Evolutionary conservation across 2,329 filamentous ascomycete species (phyloP).

Genomic region (Colletotrichum shisoi): DNA sequence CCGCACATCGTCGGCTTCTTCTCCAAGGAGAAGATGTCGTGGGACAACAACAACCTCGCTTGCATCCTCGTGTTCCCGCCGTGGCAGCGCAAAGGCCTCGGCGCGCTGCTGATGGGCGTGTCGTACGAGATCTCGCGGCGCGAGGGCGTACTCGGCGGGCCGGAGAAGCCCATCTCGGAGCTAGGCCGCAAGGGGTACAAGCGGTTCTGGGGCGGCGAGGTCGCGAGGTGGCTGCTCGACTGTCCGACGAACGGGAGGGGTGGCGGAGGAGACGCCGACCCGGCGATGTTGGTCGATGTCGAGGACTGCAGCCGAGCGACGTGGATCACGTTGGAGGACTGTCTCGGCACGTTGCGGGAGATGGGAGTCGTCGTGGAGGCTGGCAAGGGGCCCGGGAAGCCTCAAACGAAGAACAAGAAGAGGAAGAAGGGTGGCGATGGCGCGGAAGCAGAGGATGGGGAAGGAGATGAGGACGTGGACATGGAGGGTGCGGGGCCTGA

Average conservation of each 20-base stretch:
- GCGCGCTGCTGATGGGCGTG: slow-evolving; percentile 87
- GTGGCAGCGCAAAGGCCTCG: slow-evolving; percentile 90
- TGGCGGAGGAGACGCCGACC: not conserved
- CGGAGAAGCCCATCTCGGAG: slow-evolving; percentile 91
- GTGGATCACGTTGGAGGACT: slow-evolving; percentile 86
- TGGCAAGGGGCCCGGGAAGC: slow-evolving; percentile 56
- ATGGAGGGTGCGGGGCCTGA: slow-evolving; percentile 43
- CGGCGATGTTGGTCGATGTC: slow-evolving; percentile 65
- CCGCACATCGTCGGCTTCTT: slow-evolving; percentile 90
- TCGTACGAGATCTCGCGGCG: slow-evolving; percentile 90
- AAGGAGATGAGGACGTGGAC: slow-evolving; percentile 41
- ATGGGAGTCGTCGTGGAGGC: slow-evolving; percentile 76
- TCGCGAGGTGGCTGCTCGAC: slow-evolving; percentile 72
- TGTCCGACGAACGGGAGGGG: slow-evolving; percentile 24
- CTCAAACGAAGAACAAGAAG: slow-evolving; percentile 31
- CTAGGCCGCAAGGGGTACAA: slow-evolving; percentile 83
- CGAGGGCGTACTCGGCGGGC: slow-evolving; percentile 85
- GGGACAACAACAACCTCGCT: slow-evolving; percentile 97
- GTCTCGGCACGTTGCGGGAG: slow-evolving; percentile 76
- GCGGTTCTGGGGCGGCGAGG: slow-evolving; percentile 85
- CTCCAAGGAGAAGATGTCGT: slow-evolving; percentile 97
- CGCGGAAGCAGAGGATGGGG: slow-evolving; percentile 35
- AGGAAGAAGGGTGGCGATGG: slow-evolving; percentile 24
- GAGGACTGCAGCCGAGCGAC: slow-evolving; percentile 77
- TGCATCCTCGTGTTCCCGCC: slow-evolving; percentile 96